A percentile compares a stretch with the other conserved stretches of the same genome.
phyloP scores from a whole-genome alignment of 768 basidiomycete species.

The Astraeus odoratus region DNA sequence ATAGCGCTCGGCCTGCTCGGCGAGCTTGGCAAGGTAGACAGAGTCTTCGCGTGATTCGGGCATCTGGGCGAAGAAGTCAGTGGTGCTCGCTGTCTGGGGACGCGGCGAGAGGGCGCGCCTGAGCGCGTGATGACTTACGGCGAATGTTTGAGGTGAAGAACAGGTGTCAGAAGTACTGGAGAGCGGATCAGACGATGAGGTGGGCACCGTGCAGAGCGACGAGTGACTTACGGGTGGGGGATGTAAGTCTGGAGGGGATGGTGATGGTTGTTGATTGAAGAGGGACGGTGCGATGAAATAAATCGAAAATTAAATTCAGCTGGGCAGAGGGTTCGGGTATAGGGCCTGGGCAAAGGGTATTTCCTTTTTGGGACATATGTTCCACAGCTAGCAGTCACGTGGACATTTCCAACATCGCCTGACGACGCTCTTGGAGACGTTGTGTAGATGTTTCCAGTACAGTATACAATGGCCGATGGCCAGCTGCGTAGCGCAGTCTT shows the following conservation, averaged over 20 bases:
- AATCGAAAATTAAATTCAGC: conserved; percentile 58
- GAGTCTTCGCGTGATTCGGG: conserved; percentile 84
- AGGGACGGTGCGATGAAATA: conserved; percentile 41
- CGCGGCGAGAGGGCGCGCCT: conserved; percentile 30
- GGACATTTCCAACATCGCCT: too few species aligned
- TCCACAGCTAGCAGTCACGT: conserved; percentile 16
- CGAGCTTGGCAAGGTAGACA: conserved; percentile 99
- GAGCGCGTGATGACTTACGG: conserved; percentile 39
- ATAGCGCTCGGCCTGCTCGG: conserved; percentile 99
- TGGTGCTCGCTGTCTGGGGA: too few species aligned
- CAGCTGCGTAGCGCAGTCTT: too few species aligned
- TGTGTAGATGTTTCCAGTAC: too few species aligned
- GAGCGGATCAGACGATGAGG: conserved; percentile 17
- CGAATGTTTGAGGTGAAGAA: conserved; percentile 21
- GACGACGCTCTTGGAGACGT: too few species aligned
- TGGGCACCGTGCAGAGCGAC: conserved; percentile 23
- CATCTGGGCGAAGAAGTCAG: conserved; percentile 49
- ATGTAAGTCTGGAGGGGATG: conserved; percentile 30
- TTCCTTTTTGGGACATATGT: conserved; percentile 9
- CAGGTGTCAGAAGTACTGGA: conserved; percentile 14
- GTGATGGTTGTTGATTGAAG: conserved; percentile 42
- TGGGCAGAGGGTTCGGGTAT: conserved; percentile 67
- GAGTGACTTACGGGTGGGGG: conserved; percentile 37
- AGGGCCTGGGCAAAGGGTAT: conserved; percentile 34
- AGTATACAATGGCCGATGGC: too few species aligned